Percentiles rank a stretch among this genome's conserved stretches.
These are phyloP conservation scores for Lactarius sanguifluus DNA, from an alignment of 768 basidiomycete species.

Conservation along the genomic window DNA sequence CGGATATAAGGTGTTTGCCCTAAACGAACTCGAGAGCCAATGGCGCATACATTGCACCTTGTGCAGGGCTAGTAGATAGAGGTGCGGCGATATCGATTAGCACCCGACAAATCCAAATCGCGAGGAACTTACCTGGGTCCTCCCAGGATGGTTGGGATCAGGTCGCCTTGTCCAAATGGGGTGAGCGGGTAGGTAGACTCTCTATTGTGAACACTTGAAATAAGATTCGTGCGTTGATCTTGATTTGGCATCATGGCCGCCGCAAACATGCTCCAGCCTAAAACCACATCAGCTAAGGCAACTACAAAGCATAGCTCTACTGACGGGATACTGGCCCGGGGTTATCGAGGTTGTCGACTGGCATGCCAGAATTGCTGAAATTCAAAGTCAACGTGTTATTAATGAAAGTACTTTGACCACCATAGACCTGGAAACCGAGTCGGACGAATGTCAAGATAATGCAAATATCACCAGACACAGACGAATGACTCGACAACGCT, in stretches of 20 bases:
- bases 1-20: not conserved
- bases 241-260: conserved; percentile 14
- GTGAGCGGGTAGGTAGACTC: not conserved
- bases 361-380: conserved; percentile 14
- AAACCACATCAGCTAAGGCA: not conserved
- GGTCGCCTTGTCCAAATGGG: too few relatives aligned
- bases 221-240: conserved; percentile 7
- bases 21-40: not conserved
- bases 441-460: not conserved
- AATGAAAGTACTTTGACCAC: conserved; percentile 14
- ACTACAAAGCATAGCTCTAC: not conserved
- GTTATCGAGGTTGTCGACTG: conserved; percentile 5
- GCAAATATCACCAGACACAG: conserved; percentile 2
- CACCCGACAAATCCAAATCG: not conserved
- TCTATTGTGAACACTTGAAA: conserved; percentile 7
- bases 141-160: too few relatives aligned
- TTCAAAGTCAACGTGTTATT: not conserved
- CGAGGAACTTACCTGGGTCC: not conserved
- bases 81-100: not conserved
- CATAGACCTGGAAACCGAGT: conserved; percentile 14
- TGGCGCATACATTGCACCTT: not conserved
- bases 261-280: conserved; percentile 21
- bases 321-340: not conserved
- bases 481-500: conserved; percentile 43
- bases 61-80: not conserved